Conservation (phyloP, 2,329 filamentous ascomycete species). For the Verticillium isaacii region DNA sequence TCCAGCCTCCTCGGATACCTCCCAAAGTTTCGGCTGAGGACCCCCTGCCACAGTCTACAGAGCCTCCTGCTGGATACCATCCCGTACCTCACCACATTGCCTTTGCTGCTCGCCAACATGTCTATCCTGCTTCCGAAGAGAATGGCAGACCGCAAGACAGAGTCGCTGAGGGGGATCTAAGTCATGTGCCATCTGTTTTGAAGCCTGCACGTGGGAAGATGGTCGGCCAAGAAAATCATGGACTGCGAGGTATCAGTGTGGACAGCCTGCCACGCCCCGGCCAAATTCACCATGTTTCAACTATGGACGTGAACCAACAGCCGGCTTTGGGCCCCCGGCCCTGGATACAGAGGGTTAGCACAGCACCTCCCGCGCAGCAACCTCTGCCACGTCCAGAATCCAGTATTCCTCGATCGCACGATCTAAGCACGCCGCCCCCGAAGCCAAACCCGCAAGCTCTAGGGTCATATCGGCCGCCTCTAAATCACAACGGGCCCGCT, state of each 20-base stretch:
- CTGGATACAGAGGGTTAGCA: conserved; percentile 3
- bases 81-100: background rate
- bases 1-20: conserved; percentile 17
- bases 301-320: background rate
- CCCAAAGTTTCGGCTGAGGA: conserved; percentile 10
- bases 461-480: background rate
- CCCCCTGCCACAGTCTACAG: background rate
- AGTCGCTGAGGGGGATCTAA: background rate
- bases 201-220: conserved; percentile 20
- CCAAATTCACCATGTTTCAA: background rate
- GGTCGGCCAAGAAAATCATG: background rate
- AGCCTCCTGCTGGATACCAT: background rate
- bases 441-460: background rate
- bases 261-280: background rate
- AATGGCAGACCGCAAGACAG: background rate
- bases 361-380: background rate
- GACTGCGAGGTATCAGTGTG: background rate
- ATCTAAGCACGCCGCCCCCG: background rate
- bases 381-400: background rate
- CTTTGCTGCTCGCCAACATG: background rate
- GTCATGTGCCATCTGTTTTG: conserved; percentile 22
- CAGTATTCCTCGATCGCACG: background rate
- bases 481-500: background rate
- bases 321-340: conserved; percentile 1
- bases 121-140: background rate